phyloP scores from a whole-genome alignment of 441 rosid species.

The Flueggea neowawraea region DNA sequence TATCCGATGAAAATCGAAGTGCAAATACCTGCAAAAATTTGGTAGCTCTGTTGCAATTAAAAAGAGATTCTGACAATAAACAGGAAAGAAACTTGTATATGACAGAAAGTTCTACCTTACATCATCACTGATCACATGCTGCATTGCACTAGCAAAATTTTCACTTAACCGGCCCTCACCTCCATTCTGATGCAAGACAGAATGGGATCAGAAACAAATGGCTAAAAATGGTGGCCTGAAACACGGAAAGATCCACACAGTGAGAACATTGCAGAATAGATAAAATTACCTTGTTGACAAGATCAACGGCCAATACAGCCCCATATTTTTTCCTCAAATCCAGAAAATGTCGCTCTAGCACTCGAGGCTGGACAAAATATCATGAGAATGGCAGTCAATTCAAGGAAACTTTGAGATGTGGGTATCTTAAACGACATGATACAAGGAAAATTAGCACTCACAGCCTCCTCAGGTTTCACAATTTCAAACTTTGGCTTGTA shows the following conservation, averaged over 20 bases:
- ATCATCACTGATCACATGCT: conserved; percentile 67
- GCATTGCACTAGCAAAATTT: conserved; percentile 68
- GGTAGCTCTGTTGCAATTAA: conserved; percentile 19
- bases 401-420: conserved; percentile 1
- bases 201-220: conserved; percentile 15
- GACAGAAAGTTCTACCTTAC: conserved; percentile 64
- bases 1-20: conserved; percentile 88
- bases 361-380: conserved; percentile 51
- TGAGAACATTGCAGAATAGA: neutral
- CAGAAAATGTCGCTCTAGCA: conserved; percentile 88
- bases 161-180: conserved; percentile 89
- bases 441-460: conserved; percentile 35
- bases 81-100: conserved; percentile 15
- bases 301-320: conserved; percentile 77
- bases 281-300: conserved; percentile 72
- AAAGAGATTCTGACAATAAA: conserved; percentile 4
- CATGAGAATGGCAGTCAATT: conserved; percentile 7
- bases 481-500: conserved; percentile 91
- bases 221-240: conserved; percentile 11
- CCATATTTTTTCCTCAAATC: conserved; percentile 94
- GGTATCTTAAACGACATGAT: conserved; percentile 6
- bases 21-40: conserved; percentile 71
- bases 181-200: conserved; percentile 72
- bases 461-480: conserved; percentile 87
- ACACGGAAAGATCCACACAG: conserved; percentile 1